phyloP scores from a whole-genome alignment of 1,139 yeast species.

The Meyerozyma sp. region DNA sequence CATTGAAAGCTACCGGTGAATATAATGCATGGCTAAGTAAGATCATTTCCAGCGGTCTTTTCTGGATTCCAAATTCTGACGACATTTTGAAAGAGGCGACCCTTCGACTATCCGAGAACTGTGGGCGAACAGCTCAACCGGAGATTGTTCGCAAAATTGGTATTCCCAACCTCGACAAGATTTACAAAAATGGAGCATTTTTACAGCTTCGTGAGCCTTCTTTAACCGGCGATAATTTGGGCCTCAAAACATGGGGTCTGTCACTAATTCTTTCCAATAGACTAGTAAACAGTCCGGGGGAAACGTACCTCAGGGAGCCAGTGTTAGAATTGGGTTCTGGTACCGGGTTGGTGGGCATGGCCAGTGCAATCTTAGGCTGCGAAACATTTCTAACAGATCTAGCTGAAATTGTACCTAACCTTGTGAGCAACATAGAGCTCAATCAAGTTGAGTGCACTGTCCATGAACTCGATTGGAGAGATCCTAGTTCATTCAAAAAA shows the following conservation, averaged over 20 bases:
- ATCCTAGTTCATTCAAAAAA: slow-evolving; percentile 39
- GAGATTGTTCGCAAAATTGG: slow-evolving; percentile 49
- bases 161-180: slow-evolving; percentile 25
- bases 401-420: slow-evolving; percentile 67
- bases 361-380: slow-evolving; percentile 47
- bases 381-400: slow-evolving; percentile 67
- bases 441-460: slow-evolving; percentile 40
- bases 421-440: slow-evolving; percentile 48
- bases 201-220: slow-evolving; percentile 74
- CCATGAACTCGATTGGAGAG: slow-evolving; percentile 71
- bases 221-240: slow-evolving; percentile 78
- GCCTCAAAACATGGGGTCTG: slow-evolving; percentile 96
- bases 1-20: slow-evolving; percentile 20
- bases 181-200: slow-evolving; percentile 7
- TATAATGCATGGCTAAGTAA: slow-evolving; percentile 61
- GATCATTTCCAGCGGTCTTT: slow-evolving; percentile 52
- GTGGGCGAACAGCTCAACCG: slow-evolving; percentile 86
- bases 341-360: slow-evolving; percentile 84
- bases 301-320: slow-evolving; percentile 26
- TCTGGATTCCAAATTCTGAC: slow-evolving; percentile 37
- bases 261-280: slow-evolving; percentile 64
- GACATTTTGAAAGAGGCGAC: slow-evolving; percentile 54
- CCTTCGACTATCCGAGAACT: slow-evolving; percentile 66
- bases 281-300: slow-evolving; percentile 22
- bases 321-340: slow-evolving; percentile 89